Evolutionary conservation across 352 stramenopile species (phyloP), one percentile per base, ranked within the genome.

Genomic region (Pseudoperonospora humuli): DNA sequence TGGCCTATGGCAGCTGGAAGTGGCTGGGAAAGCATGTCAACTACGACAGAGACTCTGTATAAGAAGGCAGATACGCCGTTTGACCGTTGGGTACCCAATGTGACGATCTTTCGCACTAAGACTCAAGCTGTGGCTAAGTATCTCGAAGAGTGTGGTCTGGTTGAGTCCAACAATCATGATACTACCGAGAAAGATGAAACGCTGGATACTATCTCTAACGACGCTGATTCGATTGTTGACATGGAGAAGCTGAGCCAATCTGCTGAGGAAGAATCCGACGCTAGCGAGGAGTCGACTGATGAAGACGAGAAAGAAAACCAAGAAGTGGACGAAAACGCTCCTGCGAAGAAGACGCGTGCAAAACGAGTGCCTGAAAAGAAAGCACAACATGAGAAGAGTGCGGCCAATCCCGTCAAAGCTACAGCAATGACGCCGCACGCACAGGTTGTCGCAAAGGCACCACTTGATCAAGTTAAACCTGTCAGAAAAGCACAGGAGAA

Each of bases 91-190:
- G 49, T 78, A 8, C 78, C 79, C 7, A 86, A 89, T 42, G 65
- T 77, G 11, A 93, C 71, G 9, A 75, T 93, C 38, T 88, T 91
- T 40, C 48, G 64, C 25, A 75, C 67, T 15, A 85, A 88, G 48
- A 29, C 56, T n/a, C 47, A 69, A 14, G 77, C 71, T 17, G 57
- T 88, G 25, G 57, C 62, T 41, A 86, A 74, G 42, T 86, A 75
- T 21, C 39, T 93, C n/a, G 54, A 70, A 27, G 55, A 57, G 15
- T 61, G 41, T 15, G 56, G 60, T 11, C 35, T 71, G 1, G 51
- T 57, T 19, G 37, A 15, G 4, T 45, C 24, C 1, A 54, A 26
- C 7, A 40, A 45, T 24, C 46, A 49, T 1, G 19, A n/a, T 5
- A 25, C 28, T 29, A 1, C 15, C 18, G 32, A 50, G 10, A 14